Evolutionary conservation across 2,329 filamentous ascomycete species (phyloP).

Genomic region (Stagonosporopsis vannaccii): DNA sequence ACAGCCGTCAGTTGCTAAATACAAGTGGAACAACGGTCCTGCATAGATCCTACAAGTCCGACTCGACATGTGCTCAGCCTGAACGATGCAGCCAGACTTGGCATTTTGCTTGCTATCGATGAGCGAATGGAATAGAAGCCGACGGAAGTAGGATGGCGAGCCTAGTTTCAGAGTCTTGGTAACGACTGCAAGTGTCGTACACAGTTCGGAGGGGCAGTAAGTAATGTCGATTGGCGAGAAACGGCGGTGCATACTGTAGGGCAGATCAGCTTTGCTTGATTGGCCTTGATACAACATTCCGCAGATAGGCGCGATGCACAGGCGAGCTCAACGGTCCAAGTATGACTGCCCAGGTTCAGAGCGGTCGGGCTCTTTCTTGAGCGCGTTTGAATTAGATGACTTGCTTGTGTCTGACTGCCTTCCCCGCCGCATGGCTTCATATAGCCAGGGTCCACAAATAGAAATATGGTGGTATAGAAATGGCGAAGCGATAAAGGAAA

Average conservation of each 20-base stretch:
- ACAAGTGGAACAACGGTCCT: neutral
- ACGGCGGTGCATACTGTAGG: conserved; percentile 46
- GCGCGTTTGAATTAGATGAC: conserved; percentile 44
- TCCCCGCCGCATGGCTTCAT: conserved; percentile 36
- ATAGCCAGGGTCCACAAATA: conserved; percentile 26
- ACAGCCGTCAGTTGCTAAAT: neutral
- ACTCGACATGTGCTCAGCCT: neutral
- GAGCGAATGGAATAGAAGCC: neutral
- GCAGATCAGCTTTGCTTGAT: conserved; percentile 46
- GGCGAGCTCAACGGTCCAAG: conserved; percentile 29
- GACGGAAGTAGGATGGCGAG: conserved; percentile 11
- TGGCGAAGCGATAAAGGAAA: conserved; percentile 21
- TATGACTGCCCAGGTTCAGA: conserved; percentile 32
- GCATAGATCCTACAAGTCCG: neutral
- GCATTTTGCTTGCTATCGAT: neutral
- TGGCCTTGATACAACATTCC: conserved; percentile 32
- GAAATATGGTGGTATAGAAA: conserved; percentile 24
- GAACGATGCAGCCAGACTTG: conserved; percentile 1
- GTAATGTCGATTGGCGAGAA: conserved; percentile 38
- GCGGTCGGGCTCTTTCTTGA: conserved; percentile 29
- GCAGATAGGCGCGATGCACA: conserved; percentile 26
- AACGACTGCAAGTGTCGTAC: conserved; percentile 20
- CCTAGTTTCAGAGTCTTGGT: conserved; percentile 19
- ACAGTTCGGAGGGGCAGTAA: conserved; percentile 22
- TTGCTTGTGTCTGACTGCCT: conserved; percentile 42